Evolutionary conservation across 805 yeast genomes (phyloP).

Genomic region (Debaryomyces castellii): DNA sequence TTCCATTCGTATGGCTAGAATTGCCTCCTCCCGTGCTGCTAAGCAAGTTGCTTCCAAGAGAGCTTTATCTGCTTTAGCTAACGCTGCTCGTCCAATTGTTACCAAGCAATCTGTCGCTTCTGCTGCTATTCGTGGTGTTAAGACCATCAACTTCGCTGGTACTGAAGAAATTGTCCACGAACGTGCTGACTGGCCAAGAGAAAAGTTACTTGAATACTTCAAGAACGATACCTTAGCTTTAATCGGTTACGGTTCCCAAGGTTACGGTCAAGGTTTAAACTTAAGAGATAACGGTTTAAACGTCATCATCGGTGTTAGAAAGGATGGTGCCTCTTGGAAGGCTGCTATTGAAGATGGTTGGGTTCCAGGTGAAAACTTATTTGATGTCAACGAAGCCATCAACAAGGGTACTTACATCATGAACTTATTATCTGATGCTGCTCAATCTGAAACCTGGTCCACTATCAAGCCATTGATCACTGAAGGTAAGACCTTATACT

Average conservation of each 20-base stretch:
- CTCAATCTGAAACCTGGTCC: constrained; percentile 98
- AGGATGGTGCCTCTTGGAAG: constrained; percentile 99
- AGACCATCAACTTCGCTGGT: constrained; percentile 97
- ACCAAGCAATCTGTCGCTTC: constrained; percentile 39
- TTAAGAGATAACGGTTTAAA: constrained; percentile 98
- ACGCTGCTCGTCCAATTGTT: constrained; percentile 45
- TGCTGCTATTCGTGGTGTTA: constrained; percentile 81
- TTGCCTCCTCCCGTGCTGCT: constrained; percentile 41
- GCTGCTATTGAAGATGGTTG: constrained; percentile 99
- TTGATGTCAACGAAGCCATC: constrained; percentile 93
- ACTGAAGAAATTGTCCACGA: constrained; percentile 94
- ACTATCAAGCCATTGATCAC: constrained; percentile 86
- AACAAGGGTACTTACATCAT: constrained; percentile 87
- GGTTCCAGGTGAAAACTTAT: constrained; percentile 99
- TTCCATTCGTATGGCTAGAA: constrained; percentile 47
- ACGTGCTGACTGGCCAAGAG: constrained; percentile 99
- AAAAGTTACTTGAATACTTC: constrained; percentile 93
- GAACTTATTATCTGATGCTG: constrained; percentile 99
- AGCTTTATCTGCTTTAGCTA: constrained; percentile 58
- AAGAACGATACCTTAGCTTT: constrained; percentile 96
- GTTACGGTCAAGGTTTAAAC: constrained; percentile 99
- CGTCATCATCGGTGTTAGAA: constrained; percentile 97
- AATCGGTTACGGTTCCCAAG: constrained; percentile 99
- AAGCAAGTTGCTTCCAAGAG: constrained; percentile 58
- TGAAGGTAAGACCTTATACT: constrained; percentile 96